Evolutionary conservation across 306 rosid species (phyloP), one percentile per base, ranked within the genome.

Genomic region (Abrus precatorius): DNA sequence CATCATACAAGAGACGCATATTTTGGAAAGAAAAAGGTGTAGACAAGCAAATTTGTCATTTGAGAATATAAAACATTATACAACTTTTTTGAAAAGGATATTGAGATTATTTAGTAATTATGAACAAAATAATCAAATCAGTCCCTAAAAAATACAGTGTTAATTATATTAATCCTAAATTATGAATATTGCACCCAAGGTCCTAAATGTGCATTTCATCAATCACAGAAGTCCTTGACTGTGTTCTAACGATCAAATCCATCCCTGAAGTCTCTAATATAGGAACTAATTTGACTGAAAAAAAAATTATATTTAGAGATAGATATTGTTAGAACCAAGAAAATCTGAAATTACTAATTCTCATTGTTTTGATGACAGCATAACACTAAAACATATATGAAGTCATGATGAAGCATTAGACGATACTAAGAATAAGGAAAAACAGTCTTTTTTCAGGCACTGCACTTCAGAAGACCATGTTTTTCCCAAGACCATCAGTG

Each of bases 181-280:
- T 36, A 38, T n/a, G 50, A 64, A 64, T 27, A 40, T 40, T 14
- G 40, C 10, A 14, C 33, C 1, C 49, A 64, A 38, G 30, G 70
- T 38, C 48, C 48, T 44, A 44, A 44, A 44, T 44, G 48, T 40
- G 33, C 70, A 38, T 38, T 64, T 40, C 70, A 64, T 14, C 70
- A 14, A 41, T 40, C 70, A 57, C 2, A 28, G 8, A 2, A 28
- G 5, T 20, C 60, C 60, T 5, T 54, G 30, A 7, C 14, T 20
- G 32, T 28, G 63, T 28, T 57, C 14, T 10, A 6, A 28, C 0
- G 63, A 3, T 28, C 63, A 63, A 60, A 60, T 33, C 6, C 30
- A 36, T 32, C 43, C 41, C 5, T 5, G 1, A 53, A 52, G 6
- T 14, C 32, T 54, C 32, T 29, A 57, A 57, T 13, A 28, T 8